Evolutionary conservation across 768 basidiomycete species (phyloP), one percentile per base, ranked within the genome.

Genomic region (Omphalotus guepiniiformis): DNA sequence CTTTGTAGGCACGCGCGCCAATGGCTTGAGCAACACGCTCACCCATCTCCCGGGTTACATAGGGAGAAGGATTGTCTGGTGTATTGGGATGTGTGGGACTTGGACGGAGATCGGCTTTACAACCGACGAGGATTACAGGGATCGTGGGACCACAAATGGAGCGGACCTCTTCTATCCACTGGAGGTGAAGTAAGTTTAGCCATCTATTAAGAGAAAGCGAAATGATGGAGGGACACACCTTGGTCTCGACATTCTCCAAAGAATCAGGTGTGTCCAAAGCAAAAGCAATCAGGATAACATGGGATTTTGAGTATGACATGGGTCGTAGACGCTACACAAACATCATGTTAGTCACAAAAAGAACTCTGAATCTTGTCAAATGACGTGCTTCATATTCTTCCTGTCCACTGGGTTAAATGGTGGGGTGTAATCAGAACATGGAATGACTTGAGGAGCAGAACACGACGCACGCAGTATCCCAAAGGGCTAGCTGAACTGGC

Each of bases 141-240:
- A 98, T 88, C 23, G 78, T 78, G 27, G 87, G 77, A 0, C 96
- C 96, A 65, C 96, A 98, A 60, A 97, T 94, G n/a, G 77, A 84
- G 48, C 94, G 84, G 11, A 98, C 96, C 72, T 98, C 96, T 66
- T 95, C 93, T 64, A 93, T 96, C 96, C 96, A 98, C 92, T 96
- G 58, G 3, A 40, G 39, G 44, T 44, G 23, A 30, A 27, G 15
- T 15, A 37, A 15, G 16, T 15, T 11, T 26, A 19, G n/a, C 19
- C 15, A 13, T 18, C 12, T 58, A 45, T 18, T 36, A 19, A 30
- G 28, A 29, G 26, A 53, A 55, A 52, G 49, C 22, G 45, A 47
- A 42, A 50, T 44, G 41, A 47, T 53, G 41, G 39, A 54, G 37
- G 23, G 19, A 36, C 71, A 47, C 59, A 86, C 93, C 81, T 98